phyloP scores from a whole-genome alignment of 1,284 basidiomycete species.

The Rhizoctonia solani region DNA sequence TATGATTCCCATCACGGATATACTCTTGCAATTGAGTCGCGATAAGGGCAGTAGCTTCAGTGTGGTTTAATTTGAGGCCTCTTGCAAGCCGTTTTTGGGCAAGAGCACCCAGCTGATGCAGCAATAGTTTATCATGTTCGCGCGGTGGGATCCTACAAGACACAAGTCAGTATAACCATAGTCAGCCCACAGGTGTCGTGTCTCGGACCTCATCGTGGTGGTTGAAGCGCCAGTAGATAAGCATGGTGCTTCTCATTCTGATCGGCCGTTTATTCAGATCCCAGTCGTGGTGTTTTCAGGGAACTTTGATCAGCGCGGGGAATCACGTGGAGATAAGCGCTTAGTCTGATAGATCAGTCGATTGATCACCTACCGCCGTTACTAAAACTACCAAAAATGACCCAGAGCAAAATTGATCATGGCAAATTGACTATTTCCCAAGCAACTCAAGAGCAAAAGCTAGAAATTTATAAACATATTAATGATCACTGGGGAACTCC shows the following conservation, averaged over 20 bases:
- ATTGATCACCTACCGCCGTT: too few relatives aligned
- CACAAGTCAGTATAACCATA: neutral
- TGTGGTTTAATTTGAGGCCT: slow-evolving; percentile 82
- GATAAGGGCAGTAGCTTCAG: slow-evolving; percentile 90
- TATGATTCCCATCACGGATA: slow-evolving; percentile 91
- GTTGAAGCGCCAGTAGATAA: slow-evolving; percentile 14
- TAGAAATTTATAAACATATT: slow-evolving; percentile 43
- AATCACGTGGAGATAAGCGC: too few relatives aligned
- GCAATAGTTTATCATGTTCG: slow-evolving; percentile 50
- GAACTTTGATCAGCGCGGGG: too few relatives aligned
- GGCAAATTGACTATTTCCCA: neutral
- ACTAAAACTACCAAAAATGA: neutral
- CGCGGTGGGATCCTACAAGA: slow-evolving; percentile 37
- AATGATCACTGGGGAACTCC: slow-evolving; percentile 47
- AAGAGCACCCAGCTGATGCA: slow-evolving; percentile 73
- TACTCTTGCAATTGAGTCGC: slow-evolving; percentile 90
- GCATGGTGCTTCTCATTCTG: neutral
- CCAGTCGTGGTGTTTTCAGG: neutral
- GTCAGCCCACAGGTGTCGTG: neutral
- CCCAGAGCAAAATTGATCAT: neutral
- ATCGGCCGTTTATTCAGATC: slow-evolving; percentile 18
- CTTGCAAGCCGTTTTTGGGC: slow-evolving; percentile 95
- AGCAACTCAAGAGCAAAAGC: neutral
- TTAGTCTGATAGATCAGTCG: too few relatives aligned
- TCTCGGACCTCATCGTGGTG: slow-evolving; percentile 24